Evolutionary conservation across 169 alveolate species (phyloP), one percentile per base, ranked within the genome.

Genomic region (Plasmodium fragile): DNA sequence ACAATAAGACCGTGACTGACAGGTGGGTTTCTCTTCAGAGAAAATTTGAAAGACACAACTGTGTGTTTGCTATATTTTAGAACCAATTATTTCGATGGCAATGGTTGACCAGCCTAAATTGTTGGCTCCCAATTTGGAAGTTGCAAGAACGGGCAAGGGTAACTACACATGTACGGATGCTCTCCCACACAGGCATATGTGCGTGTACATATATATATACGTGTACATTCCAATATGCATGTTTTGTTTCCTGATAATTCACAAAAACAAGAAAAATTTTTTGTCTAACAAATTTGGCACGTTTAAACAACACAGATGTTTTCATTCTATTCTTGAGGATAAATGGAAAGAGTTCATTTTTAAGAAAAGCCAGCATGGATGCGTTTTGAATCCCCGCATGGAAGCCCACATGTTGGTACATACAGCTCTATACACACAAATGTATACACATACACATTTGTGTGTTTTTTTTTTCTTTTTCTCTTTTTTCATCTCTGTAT

Each of bases 81-180:
- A 8, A n/a, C 34, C 34, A 18, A n/a, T 59, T 18, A 22, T 18
- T 59, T 59, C 13, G 18, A 11, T 45, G 55, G 55, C 5, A 45
- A 45, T 45, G 18, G 18, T 59, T 59, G n/a, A n/a, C 30, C 73
- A 18, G 13, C 73, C 73, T 59, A 59, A 25, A 59, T 59, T 59
- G 28, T 59, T 59, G 55, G 34, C 73, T 59, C 73, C 73, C 73
- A 59, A 59, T 59, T 59, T 59, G 73, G 73, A 59, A 59, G 73
- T 59, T 59, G 73, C 34, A 59, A 59, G n/a, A 22, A 59, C 36
- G 34, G 73, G 4, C 73, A 59, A 5, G 36, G 36, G 34, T 59
- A 59, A 59, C 34, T 59, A 59, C 13, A 18, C 34, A 25, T 25
- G 34, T 36, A 59, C 73, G 13, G 34, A 18, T 59, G 11, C 34